Conservation (phyloP, 495 filamentous ascomycete genomes). For the Barbatosphaeria neglecta region DNA sequence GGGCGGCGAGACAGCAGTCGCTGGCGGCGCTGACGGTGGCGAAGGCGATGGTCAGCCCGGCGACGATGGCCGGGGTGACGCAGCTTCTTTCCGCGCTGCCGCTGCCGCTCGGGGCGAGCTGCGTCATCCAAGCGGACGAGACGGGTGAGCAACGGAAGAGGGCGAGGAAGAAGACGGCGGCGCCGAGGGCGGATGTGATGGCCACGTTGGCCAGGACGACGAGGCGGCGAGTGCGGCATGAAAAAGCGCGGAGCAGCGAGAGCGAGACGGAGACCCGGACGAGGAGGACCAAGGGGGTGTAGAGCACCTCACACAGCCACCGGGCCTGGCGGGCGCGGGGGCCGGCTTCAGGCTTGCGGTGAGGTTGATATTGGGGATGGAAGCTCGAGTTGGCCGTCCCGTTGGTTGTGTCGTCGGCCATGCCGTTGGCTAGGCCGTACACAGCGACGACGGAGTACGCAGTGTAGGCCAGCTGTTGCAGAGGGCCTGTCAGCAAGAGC, state of each 20-base stretch:
- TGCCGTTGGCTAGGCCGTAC: slow-evolving; percentile 10
- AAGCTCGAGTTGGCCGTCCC: too few species aligned
- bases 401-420: slow-evolving; percentile 3
- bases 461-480: slow-evolving; percentile 9
- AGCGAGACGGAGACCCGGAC: slow-evolving; percentile 27
- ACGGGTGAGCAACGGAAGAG: slow-evolving; percentile 27
- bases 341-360: not conserved
- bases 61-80: slow-evolving; percentile 12
- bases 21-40: slow-evolving; percentile 21
- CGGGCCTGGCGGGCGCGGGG: slow-evolving; percentile 10
- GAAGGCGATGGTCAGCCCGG: slow-evolving; percentile 22
- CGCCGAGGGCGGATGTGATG: slow-evolving; percentile 11
- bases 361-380: too few species aligned
- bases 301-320: slow-evolving; percentile 22
- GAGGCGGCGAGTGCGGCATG: slow-evolving; percentile 15
- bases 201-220: slow-evolving; percentile 21
- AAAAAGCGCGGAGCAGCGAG: slow-evolving; percentile 26
- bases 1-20: slow-evolving; percentile 30
- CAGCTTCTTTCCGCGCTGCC: slow-evolving; percentile 25
- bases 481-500: not conserved
- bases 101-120: slow-evolving; percentile 5
- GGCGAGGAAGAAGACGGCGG: slow-evolving; percentile 26
- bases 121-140: slow-evolving; percentile 26
- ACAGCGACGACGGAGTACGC: slow-evolving; percentile 7
- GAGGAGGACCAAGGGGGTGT: slow-evolving; percentile 21